Evolutionary conservation across 176 grass and related monocot species (phyloP).

Genomic region (Oryza glumipatula): DNA sequence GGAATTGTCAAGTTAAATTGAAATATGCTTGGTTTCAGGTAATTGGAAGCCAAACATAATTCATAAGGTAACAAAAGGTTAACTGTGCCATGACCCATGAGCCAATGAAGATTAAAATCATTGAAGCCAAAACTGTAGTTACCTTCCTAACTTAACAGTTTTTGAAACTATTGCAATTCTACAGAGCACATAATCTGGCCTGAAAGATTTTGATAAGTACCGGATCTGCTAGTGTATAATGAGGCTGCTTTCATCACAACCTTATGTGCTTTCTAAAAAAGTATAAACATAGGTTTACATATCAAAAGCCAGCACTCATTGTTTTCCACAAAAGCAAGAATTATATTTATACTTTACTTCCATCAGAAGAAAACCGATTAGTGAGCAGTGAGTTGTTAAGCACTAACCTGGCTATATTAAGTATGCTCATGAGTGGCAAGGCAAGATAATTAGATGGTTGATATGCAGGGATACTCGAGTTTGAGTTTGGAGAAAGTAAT

Average conservation of each 20-base stretch:
- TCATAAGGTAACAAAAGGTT: neutral
- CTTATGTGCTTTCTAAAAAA: conserved; percentile 44
- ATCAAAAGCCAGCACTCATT: conserved; percentile 23
- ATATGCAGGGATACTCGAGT: conserved; percentile 63
- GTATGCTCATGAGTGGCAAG: conserved; percentile 95
- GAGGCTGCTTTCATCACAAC: conserved; percentile 11
- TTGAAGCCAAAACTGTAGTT: conserved; percentile 3
- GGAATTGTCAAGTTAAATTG: conserved; percentile 20
- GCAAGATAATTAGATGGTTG: conserved; percentile 82
- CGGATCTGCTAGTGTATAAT: conserved; percentile 20
- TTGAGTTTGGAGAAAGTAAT: conserved; percentile 88
- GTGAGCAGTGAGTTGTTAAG: conserved; percentile 23
- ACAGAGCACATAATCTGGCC: neutral
- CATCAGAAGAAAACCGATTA: conserved; percentile 21
- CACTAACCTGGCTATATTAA: conserved; percentile 93
- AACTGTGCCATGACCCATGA: no score
- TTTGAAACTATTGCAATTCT: conserved; percentile 26
- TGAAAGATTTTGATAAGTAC: conserved; percentile 14
- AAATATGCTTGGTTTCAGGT: conserved; percentile 10
- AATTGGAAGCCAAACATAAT: conserved; percentile 10
- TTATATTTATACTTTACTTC: conserved; percentile 17
- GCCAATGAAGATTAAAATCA: conserved; percentile 2
- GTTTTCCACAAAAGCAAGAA: conserved; percentile 44
- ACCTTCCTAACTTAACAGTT: conserved; percentile 5
- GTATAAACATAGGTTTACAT: conserved; percentile 29